These are phyloP conservation scores for Butyriboletus appendiculatus DNA, from an alignment of 1,284 basidiomycete genomes.

Conservation along the genomic window DNA sequence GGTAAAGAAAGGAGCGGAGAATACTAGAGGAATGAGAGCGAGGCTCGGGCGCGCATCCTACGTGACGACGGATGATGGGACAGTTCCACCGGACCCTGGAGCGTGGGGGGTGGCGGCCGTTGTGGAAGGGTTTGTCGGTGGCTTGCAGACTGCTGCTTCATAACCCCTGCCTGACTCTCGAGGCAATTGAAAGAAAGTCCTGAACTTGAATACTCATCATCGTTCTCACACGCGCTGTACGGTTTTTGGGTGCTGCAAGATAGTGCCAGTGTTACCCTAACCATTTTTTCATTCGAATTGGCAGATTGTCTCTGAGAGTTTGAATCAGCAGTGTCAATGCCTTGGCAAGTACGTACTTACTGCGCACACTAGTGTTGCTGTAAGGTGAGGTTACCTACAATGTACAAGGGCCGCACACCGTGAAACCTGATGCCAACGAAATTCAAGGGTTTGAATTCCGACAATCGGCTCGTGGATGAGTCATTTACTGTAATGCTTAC, in stretches of 20 bases:
- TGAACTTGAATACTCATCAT: neutral
- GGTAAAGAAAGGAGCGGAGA: conserved; percentile 46
- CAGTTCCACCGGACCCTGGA: conserved; percentile 50
- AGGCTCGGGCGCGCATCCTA: conserved; percentile 53
- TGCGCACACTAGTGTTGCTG: too few species aligned
- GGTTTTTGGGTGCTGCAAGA: neutral
- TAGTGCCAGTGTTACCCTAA: too few species aligned
- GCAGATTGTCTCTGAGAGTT: neutral
- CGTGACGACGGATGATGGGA: conserved; percentile 32
- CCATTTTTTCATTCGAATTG: neutral
- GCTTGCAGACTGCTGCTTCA: neutral
- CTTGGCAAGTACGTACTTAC: too few species aligned
- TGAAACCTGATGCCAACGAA: too few species aligned
- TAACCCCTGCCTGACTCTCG: neutral
- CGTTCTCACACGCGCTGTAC: neutral
- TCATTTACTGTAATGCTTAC: too few species aligned
- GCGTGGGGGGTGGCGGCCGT: conserved; percentile 52
- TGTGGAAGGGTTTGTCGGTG: conserved; percentile 33
- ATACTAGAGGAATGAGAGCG: conserved; percentile 48
- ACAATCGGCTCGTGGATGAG: too few species aligned
- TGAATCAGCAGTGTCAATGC: too few species aligned
- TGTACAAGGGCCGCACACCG: too few species aligned
- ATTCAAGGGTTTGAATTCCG: too few species aligned
- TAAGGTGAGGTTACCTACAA: too few species aligned
- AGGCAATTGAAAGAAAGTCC: neutral